These are phyloP conservation scores for Helicostylum pulchrum DNA, from an alignment of 192 early-diverging fungal genomes.

Conservation along the genomic window DNA sequence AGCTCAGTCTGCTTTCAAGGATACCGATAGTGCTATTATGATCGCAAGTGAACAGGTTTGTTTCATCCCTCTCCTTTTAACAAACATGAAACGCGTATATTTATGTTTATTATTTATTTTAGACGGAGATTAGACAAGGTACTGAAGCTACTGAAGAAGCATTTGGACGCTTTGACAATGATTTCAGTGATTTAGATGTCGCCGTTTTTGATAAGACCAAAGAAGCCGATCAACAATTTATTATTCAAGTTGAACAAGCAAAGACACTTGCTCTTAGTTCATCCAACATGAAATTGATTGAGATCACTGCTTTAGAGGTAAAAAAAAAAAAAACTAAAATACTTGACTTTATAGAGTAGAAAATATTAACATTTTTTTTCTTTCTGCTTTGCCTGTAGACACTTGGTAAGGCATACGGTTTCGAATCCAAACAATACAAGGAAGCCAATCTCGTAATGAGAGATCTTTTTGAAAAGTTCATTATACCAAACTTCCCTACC, in stretches of 20 bases:
- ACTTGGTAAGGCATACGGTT: constrained; percentile 6
- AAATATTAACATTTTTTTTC: background rate
- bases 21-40: background rate
- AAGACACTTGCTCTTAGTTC: constrained; percentile 1
- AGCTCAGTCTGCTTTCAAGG: background rate
- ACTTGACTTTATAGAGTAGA: background rate
- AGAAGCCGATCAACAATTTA: constrained; percentile 23
- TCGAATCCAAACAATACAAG: constrained; percentile 15
- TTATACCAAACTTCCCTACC: constrained; percentile 22
- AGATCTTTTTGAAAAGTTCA: constrained; percentile 14
- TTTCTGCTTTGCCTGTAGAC: background rate
- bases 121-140: constrained; percentile 4
- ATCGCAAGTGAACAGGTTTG: background rate
- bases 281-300: constrained; percentile 13
- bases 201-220: constrained; percentile 18
- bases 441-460: constrained; percentile 8
- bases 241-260: constrained; percentile 15
- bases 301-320: constrained; percentile 23
- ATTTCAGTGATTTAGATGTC: constrained; percentile 3
- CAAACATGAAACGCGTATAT: background rate
- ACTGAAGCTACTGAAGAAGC: background rate
- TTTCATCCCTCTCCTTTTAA: background rate
- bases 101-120: background rate
- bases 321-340: background rate
- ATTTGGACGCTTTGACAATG: constrained; percentile 6